Base-by-base conservation (phyloP, 768 basidiomycete genomes). In the Boletus speciosus region DNA sequence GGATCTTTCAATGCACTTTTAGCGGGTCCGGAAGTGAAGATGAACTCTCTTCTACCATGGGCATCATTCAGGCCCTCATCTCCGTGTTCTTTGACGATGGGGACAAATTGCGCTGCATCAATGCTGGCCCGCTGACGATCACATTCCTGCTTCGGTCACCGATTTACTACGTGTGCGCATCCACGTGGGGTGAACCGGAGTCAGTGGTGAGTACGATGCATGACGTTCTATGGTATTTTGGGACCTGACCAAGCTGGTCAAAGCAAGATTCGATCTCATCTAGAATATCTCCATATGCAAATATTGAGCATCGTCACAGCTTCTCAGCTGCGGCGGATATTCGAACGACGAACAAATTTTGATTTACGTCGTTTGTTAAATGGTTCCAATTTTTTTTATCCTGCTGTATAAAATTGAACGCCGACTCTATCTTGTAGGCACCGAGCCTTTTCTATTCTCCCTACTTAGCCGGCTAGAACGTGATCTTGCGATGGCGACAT, bases 101-200 rank as follows among this genome's bases (percentile, higher is more conserved):
- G 15, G 97, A 99, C 73, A 93, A 86, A 69, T 61, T 86, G 34
- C 81, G 93, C 31, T 92, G 81, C 54, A 90, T 98, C 58, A 89
- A 90, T 61, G 84, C 89, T 47, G 93, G 93, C 29, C 73, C 75
- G n/a, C 82, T 85, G 6, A 80, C 85, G 47, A 96, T 99, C 53
- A 86, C 88, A 0, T 96, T 99, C 68, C 71, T 95, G 7, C 78
- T 95, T 46, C 84, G 93, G 31, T 67, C 90, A 6, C 97, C 97
- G 4, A 72, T 99, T 19, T 98, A 98, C 71, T 91, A 95, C 64
- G 93, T 87, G 29, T 95, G 90, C 58, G 86, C 85, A 12, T 94
- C 93, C 21, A 84, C 88, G 11, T 96, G 92, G 91, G 90, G 90
- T 12, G 97, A 98, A 71, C 96, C 97, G 0, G 97, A 98, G 71